Evolutionary conservation across 225 moss, liverwort and hornwort species (phyloP), one percentile per base, ranked within the genome.

Genomic region (Pleurozium schreberi): DNA sequence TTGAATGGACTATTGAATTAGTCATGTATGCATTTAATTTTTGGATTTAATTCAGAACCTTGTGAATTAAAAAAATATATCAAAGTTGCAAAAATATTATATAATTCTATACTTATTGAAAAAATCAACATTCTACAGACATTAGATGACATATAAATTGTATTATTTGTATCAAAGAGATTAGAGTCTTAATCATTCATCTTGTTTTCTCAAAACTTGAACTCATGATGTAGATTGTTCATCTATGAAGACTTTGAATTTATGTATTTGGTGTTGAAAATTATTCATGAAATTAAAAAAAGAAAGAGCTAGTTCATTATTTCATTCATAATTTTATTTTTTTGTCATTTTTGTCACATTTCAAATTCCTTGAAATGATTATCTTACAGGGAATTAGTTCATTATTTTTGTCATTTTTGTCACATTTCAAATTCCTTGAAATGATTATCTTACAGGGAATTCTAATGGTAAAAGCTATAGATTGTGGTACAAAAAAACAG

Each of bases 401-500:
- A n/a, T n/a, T n/a, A n/a, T n/a, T n/a, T n/a, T 6, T 45, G 3
- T 14, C 6, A 30, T 19, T 11, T 7, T 23, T 17, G 0, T 20
- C 7, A 10, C 7, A 15, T 21, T 42, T 28, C 8, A 27, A 36
- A 22, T 10, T 14, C 42, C 0, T 50, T 86, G 1, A 18, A 60
- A 7, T 19, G 34, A 8, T 42, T 11, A 5, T 26, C 0, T 34
- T 42, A 0, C 43, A 98, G 98, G 98, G 98, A 62, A 96, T 98
- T 86, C 62, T 98, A 19, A 98, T 98, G 98, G 94, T 97, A 62
- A 96, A 84, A 82, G 81, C 93, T 6, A 52, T 91, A 59, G 95
- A 98, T 89, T 97, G 97, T 93, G 73, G 88, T 63, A 96, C 94
- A 21, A 98, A 97, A 78, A 97, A 93, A 38, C 94, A 95, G 59